These are phyloP conservation scores for Picochlorum sp. DNA, from an alignment of 139 green algal species.

Conservation along the genomic window DNA sequence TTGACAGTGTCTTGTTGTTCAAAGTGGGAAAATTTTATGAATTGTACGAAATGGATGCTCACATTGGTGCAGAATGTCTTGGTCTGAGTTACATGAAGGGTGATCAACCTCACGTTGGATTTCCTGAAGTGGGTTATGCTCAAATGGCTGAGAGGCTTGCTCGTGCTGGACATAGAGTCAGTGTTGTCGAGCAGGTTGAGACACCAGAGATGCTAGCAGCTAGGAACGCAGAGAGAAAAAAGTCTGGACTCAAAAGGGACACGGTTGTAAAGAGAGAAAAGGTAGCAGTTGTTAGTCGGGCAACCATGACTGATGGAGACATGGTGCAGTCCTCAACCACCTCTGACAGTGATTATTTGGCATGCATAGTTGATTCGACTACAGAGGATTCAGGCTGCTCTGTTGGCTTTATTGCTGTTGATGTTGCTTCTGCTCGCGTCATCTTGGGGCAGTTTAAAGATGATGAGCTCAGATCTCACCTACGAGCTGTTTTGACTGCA, in stretches of 20 bases:
- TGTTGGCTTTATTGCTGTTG: slow-evolving; percentile 64
- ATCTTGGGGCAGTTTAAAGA: slow-evolving; percentile 61
- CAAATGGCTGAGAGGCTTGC: slow-evolving; percentile 75
- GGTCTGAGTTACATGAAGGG: slow-evolving; percentile 94
- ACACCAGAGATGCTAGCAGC: slow-evolving; percentile 80
- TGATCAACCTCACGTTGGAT: slow-evolving; percentile 92
- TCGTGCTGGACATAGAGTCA: slow-evolving; percentile 75
- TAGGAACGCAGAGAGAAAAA: slow-evolving; percentile 66
- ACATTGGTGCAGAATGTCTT: slow-evolving; percentile 78
- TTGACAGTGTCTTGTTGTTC: slow-evolving; percentile 84
- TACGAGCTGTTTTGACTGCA: slow-evolving; percentile 60
- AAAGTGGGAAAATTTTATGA: slow-evolving; percentile 96
- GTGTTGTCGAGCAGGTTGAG: slow-evolving; percentile 95
- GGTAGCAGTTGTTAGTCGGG: slow-evolving; percentile 76
- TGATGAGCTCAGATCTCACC: slow-evolving; percentile 57
- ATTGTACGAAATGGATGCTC: slow-evolving; percentile 99
- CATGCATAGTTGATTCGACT: slow-evolving; percentile 33
- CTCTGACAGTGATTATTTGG: slow-evolving; percentile 53
- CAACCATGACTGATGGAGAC: slow-evolving; percentile 81
- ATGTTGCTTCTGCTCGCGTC: slow-evolving; percentile 60
- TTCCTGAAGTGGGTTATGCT: slow-evolving; percentile 81
- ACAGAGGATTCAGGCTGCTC: not conserved
- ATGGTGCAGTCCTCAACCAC: slow-evolving; percentile 59
- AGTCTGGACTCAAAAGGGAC: slow-evolving; percentile 39
- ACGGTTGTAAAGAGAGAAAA: slow-evolving; percentile 77